These are phyloP conservation scores for Quercus phellos DNA, from an alignment of 331 rosid genomes.

Conservation along the genomic window DNA sequence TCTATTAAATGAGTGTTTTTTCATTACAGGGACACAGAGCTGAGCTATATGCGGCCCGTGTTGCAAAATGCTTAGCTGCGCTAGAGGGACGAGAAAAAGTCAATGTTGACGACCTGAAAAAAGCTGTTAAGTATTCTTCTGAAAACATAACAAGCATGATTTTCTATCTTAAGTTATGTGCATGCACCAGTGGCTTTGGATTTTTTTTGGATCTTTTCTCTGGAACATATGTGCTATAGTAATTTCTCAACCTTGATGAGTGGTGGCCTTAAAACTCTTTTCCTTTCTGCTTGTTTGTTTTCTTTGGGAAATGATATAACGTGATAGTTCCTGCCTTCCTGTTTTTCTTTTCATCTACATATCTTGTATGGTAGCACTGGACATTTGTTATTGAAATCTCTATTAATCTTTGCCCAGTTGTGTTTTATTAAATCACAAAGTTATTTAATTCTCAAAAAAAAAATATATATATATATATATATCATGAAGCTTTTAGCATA, in stretches of 20 bases:
- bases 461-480: too few species aligned
- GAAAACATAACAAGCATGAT: slow-evolving; percentile 14
- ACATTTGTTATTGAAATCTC: not conserved
- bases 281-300: not conserved
- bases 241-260: not conserved
- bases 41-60: slow-evolving; percentile 93
- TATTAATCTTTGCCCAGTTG: not conserved
- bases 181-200: slow-evolving; percentile 3
- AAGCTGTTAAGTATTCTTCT: slow-evolving; percentile 71
- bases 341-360: not conserved
- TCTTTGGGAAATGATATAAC: not conserved
- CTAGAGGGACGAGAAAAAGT: slow-evolving; percentile 94
- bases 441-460: not conserved
- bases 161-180: not conserved
- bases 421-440: not conserved
- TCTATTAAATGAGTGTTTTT: slow-evolving; percentile 15
- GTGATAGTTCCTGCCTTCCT: not conserved
- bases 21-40: slow-evolving; percentile 93
- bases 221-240: slow-evolving; percentile 5
- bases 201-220: slow-evolving; percentile 6
- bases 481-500: too few species aligned
- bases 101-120: slow-evolving; percentile 82
- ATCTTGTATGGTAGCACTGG: not conserved
- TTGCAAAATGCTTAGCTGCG: slow-evolving; percentile 93
- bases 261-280: not conserved